Base-by-base conservation (phyloP, 805 yeast genomes). In the Saccharomycopsis fermentans region DNA sequence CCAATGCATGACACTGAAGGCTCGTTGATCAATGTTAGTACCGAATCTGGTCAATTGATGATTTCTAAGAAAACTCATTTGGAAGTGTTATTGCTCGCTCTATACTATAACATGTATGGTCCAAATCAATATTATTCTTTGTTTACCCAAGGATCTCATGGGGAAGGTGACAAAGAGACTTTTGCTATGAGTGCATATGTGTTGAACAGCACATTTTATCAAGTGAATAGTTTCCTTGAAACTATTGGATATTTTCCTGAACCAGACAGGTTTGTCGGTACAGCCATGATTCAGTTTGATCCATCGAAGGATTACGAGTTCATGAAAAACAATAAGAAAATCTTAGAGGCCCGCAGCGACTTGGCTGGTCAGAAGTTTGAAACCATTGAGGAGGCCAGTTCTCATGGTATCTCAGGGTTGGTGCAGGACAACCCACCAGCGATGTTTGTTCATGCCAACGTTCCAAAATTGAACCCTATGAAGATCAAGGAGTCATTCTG, bases 161-260 rank as follows among this genome's bases (percentile, higher is more conserved):
- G 92, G 29, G 87, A 86, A 72, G 91, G 92, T 55, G 92, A 86
- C 66, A 86, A 86, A 67, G 92, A 86, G 66, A 84, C 92, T 0
- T 85, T 84, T 63, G 77, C 82, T 43, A 81, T 86, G 9, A 90
- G 89, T 1, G 87, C 90, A 2, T 74, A 77, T 57, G 83, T 72
- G 0, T 65, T 80, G 65, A 63, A 69, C 0, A 70, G 73, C 56
- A 76, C 80, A 2, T 82, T 75, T 67, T 81, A 77, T 66, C 90
- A 84, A 68, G 77, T 80, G 4, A 69, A 70, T 58, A 64, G 70
- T 1, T 67, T 68, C 29, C 72, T 75, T 0, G 66, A 67, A 9
- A 68, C 76, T 1, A 68, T 73, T 54, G 81, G 81, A 9, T 69
- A 73, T 63, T 62, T 64, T 17, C 57, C 59, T 16, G 58, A 16